Evolutionary conservation across 2,329 filamentous ascomycete species (phyloP).

Genomic region (Karstenula rhodostoma): DNA sequence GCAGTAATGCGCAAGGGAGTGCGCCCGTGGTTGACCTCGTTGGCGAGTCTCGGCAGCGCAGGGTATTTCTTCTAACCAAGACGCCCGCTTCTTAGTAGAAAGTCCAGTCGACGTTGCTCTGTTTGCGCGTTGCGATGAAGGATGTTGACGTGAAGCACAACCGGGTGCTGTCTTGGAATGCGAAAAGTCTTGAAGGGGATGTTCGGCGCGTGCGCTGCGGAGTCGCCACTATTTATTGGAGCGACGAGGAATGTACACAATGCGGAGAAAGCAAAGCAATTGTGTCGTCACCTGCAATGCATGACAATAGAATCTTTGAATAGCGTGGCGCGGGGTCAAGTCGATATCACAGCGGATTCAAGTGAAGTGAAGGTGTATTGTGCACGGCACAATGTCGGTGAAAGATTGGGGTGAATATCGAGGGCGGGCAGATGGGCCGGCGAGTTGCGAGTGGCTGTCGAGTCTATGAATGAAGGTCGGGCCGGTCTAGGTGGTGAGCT

Average conservation of each 20-base stretch:
- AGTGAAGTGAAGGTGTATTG: conserved; percentile 11
- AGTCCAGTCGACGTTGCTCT: background rate
- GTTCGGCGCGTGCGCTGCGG: background rate
- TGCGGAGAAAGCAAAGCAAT: conserved; percentile 28
- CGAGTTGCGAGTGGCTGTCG: background rate
- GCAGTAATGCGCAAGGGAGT: background rate
- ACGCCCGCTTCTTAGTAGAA: background rate
- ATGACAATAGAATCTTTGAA: conserved; percentile 31
- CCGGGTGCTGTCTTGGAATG: conserved; percentile 17
- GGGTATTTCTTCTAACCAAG: background rate
- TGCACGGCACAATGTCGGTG: conserved; percentile 14
- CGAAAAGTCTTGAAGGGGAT: conserved; percentile 10
- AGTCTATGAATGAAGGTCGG: conserved; percentile 10
- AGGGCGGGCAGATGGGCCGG: conserved; percentile 2
- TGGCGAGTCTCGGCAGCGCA: conserved; percentile 4
- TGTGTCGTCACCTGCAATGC: conserved; percentile 38
- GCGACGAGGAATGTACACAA: conserved; percentile 26
- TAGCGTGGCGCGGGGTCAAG: background rate
- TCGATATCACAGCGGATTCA: background rate
- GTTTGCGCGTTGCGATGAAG: background rate
- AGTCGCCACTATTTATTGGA: conserved; percentile 25
- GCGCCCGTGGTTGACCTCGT: background rate
- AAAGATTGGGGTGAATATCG: background rate
- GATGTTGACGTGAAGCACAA: conserved; percentile 14
- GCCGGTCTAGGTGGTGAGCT: background rate